Base-by-base conservation (phyloP, 1,284 basidiomycete genomes). In the Papiliotrema nemorosa region DNA sequence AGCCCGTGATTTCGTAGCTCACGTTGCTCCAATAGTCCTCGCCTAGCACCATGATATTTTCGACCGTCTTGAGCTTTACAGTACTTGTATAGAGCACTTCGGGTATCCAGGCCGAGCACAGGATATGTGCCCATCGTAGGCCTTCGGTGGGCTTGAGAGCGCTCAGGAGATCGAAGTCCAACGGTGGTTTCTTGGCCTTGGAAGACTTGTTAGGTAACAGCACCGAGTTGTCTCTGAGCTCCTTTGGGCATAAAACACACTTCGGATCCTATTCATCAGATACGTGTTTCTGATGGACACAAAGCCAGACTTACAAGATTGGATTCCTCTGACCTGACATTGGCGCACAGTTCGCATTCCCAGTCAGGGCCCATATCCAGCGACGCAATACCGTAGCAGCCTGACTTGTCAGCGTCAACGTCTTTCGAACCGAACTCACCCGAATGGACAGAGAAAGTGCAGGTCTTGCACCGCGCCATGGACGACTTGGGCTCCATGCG, bases 101-200 rank as follows among this genome's bases (percentile, higher is more conserved):
- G 3, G 87, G 86, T 27, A 85, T 83, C 76, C 91, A 97, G 1
- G 88, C 82, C 1, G 92, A 83, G 75, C 94, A 97, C 1, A 97
- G 72, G 20, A 92, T 78, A 69, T 98, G 94, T 1, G 85, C 85
- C 90, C 91, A 97, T 55, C 89, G 88, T 72, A 88, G 86, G 24
- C 89, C 87, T 76, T 97, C 94, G 0, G 93, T 97, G 4, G 89
- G 89, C 70, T 97, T 97, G 68, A 88, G 84, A 3, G 85, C 87
- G 36, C 90, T 85, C 34, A 97, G 77, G 61, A 86, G 85, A 14
- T 83, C 82, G 49, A 75, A 74, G 61, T 88, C 84, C 2, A 80
- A 64, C n/a, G 76, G 70, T 27, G 64, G 81, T 58, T 64, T 79
- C 38, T 77, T 69, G 22, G 53, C 41, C 53, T 63, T 64, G 40